Base-by-base conservation (phyloP, 176 grass and related monocot species). In the Carex scoparia region DNA sequence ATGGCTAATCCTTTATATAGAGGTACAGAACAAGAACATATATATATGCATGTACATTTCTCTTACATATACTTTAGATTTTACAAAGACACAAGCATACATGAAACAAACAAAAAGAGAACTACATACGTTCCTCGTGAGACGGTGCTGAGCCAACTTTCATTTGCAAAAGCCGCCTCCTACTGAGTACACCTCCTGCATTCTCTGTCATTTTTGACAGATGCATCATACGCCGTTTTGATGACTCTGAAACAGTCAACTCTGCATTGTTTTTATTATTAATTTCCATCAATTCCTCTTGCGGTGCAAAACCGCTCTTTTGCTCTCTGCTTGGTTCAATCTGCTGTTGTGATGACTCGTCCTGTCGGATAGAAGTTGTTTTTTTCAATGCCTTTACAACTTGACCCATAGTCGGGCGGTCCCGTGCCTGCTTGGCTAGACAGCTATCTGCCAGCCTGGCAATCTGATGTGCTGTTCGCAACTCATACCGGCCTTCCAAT, bases 371-470 rank as follows among this genome's bases (percentile, higher is more conserved):
- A 57, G n/a, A 74, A 27, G 40, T 51, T 74, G 28, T 59, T 79
- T 23, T 75, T 30, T 65, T 80, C 56, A 92, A 86, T 84, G 89
- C 86, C 37, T 84, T 69, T 79, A 92, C 74, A 44, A 88, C 88
- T 57, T 92, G 84, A 58, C 80, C 79, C 91, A 92, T 92, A 80
- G 86, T 92, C 28, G 91, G 91, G 38, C 91, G 85, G 46, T 84
- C 84, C 84, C 89, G 89, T 48, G 86, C 80, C 5, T 80, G 19
- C 70, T 86, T 84, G 7, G 62, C 64, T 2, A 92, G 72, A 61
- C 91, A 92, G 19, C 69, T 85, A 81, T 92, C 89, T 74, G 91
- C 88, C 27, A 92, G 49, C n/a, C 60, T 90, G 51, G 68, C 83
- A 84, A 92, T 86, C 37, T 86, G 85, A 2, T 67, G 35, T n/a